Conservation (phyloP, 805 yeast species). For the Kluyveromyces siamensis region DNA sequence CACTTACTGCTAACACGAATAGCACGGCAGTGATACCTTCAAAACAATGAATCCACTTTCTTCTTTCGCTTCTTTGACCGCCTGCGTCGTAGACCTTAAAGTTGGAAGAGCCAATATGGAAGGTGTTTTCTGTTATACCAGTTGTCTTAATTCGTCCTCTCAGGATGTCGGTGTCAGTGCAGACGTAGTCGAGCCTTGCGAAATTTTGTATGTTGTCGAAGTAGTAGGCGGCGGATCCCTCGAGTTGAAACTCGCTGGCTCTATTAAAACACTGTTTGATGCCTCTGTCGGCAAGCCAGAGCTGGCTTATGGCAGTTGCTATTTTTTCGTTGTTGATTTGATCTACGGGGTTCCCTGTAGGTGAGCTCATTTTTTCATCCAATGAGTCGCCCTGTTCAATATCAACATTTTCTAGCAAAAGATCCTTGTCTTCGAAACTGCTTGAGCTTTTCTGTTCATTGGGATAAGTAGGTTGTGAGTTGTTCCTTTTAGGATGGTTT, state of each 20-base stretch:
- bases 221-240: slow-evolving; percentile 73
- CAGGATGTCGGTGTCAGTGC: slow-evolving; percentile 75
- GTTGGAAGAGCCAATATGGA: slow-evolving; percentile 54
- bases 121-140: slow-evolving; percentile 83
- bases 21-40: slow-evolving; percentile 82
- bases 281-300: slow-evolving; percentile 70
- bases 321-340: slow-evolving; percentile 38
- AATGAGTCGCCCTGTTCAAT: background rate
- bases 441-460: slow-evolving; percentile 13
- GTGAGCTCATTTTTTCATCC: background rate
- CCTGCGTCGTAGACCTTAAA: slow-evolving; percentile 91
- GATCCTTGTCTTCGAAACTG: background rate
- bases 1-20: slow-evolving; percentile 83
- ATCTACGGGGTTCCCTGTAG: background rate
- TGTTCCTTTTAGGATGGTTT: slow-evolving; percentile 39
- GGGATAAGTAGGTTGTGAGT: slow-evolving; percentile 36
- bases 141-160: slow-evolving; percentile 92
- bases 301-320: slow-evolving; percentile 56
- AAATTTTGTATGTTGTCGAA: slow-evolving; percentile 65
- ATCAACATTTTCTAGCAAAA: background rate
- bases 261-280: slow-evolving; percentile 47
- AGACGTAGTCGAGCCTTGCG: slow-evolving; percentile 53
- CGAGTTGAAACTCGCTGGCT: slow-evolving; percentile 76
- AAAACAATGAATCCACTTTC: slow-evolving; percentile 92
- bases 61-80: slow-evolving; percentile 86